Evolutionary conservation across 2,329 filamentous ascomycete genomes (phyloP).

Genomic region (Colletotrichum shisoi): DNA sequence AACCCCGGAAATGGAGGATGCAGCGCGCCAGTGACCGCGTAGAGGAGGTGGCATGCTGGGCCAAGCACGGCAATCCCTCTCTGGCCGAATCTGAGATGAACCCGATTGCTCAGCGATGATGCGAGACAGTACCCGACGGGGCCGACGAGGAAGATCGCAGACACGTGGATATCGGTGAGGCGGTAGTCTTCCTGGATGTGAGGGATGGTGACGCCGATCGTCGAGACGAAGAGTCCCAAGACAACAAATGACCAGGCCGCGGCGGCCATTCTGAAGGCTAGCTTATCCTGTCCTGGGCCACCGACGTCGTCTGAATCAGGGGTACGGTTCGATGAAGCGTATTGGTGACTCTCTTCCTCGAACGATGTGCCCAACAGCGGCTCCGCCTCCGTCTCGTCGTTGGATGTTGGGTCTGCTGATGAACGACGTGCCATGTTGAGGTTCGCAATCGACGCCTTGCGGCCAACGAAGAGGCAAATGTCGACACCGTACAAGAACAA

Average conservation of each 20-base stretch:
- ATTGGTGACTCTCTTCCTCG: not conserved
- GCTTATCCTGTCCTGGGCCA: not conserved
- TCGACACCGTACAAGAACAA: too few species aligned
- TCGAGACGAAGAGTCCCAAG: slow-evolving; percentile 44
- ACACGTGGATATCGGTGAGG: slow-evolving; percentile 54
- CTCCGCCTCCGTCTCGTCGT: not conserved
- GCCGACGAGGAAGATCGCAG: slow-evolving; percentile 54
- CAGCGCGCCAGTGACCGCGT: slow-evolving; percentile 69
- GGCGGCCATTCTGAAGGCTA: slow-evolving; percentile 5
- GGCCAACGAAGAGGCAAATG: too few species aligned
- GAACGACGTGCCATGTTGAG: not conserved
- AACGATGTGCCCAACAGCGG: not conserved
- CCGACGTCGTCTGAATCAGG: not conserved
- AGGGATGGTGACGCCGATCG: slow-evolving; percentile 44
- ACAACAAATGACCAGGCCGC: slow-evolving; percentile 38
- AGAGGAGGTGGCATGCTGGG: slow-evolving; percentile 54
- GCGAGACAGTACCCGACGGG: slow-evolving; percentile 56
- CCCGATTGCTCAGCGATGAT: slow-evolving; percentile 49
- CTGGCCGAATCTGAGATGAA: slow-evolving; percentile 66
- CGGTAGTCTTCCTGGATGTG: slow-evolving; percentile 51
- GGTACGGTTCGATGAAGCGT: too few species aligned
- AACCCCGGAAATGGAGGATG: slow-evolving; percentile 75
- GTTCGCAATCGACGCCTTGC: too few species aligned
- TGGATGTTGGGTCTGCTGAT: too few species aligned
- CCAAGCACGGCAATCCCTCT: slow-evolving; percentile 56